Evolutionary conservation across 1,139 yeast species (phyloP).

Genomic region (Sugiyamaella japonica): DNA sequence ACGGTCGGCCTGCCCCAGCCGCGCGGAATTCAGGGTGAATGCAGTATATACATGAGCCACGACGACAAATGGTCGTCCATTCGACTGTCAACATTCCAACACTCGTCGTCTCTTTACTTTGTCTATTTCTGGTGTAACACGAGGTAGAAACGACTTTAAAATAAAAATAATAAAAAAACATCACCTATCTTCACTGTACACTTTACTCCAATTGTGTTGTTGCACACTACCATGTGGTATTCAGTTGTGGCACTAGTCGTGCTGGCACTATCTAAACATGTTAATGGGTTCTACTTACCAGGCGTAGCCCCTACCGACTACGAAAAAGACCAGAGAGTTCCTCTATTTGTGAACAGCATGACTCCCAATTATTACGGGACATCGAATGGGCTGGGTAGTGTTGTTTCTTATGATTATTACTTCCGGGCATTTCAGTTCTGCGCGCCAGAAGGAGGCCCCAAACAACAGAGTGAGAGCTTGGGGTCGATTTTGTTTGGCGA

Average conservation of each 20-base stretch:
- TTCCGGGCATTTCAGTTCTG: conserved; percentile 84
- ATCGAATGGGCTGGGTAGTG: conserved; percentile 35
- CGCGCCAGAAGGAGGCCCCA: conserved; percentile 60
- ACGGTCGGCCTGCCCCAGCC: no score
- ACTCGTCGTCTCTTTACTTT: no score
- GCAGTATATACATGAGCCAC: no score
- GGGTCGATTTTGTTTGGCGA: conserved; percentile 96
- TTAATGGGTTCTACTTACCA: conserved; percentile 75
- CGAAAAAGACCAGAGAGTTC: conserved; percentile 65
- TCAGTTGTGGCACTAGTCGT: neutral
- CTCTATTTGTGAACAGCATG: conserved; percentile 82
- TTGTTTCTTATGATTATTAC: conserved; percentile 63
- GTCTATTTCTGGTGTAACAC: no score
- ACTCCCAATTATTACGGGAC: conserved; percentile 56
- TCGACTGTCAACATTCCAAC: no score
- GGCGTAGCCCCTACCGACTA: conserved; percentile 95
- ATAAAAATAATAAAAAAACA: no score
- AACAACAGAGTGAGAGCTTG: conserved; percentile 81
- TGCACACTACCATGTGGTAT: neutral
- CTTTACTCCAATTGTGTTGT: neutral
- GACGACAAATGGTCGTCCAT: no score
- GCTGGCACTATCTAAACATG: neutral
- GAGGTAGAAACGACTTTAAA: no score
- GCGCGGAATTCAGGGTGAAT: no score
- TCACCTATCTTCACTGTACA: no score